Percentiles rank a stretch among this genome's conserved stretches.
Evolutionary conservation across 2,329 filamentous ascomycete species (phyloP).

Genomic region (Pyricularia pennisetigena): DNA sequence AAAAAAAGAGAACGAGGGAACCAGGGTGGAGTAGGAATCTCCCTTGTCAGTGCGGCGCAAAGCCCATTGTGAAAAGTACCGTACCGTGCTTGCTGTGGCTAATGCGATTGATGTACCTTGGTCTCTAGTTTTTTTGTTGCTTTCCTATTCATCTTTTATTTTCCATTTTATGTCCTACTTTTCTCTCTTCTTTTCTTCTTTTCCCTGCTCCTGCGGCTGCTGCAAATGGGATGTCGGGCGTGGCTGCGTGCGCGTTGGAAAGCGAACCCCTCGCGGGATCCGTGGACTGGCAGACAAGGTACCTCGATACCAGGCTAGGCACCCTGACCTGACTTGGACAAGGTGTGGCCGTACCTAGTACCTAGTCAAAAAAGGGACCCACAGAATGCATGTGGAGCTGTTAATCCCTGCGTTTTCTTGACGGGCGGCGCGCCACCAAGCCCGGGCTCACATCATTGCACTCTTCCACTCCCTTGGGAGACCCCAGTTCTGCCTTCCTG

Average conservation of each 20-base stretch:
- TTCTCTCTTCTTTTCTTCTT: background rate
- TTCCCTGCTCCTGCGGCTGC: background rate
- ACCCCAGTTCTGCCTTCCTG: background rate
- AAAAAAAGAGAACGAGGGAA: background rate
- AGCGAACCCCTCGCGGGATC: background rate
- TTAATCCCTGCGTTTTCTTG: background rate
- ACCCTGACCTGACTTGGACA: background rate
- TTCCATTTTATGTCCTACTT: background rate
- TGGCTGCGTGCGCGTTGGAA: background rate
- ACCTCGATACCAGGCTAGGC: background rate
- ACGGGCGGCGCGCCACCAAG: background rate
- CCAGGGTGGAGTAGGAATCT: background rate
- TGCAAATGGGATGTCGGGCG: background rate
- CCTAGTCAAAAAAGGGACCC: background rate
- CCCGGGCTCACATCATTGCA: background rate
- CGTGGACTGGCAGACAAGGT: background rate
- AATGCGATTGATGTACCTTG: background rate
- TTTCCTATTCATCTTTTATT: background rate
- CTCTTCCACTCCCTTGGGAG: background rate
- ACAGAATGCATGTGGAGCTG: background rate
- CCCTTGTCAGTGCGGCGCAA: background rate
- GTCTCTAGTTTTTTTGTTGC: too few relatives aligned
- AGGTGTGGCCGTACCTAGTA: background rate
- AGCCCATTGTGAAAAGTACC: background rate
- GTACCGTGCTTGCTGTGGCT: background rate